Conservation (phyloP, 371 early-diverging fungal species). For the Actinomortierella wolfii region DNA sequence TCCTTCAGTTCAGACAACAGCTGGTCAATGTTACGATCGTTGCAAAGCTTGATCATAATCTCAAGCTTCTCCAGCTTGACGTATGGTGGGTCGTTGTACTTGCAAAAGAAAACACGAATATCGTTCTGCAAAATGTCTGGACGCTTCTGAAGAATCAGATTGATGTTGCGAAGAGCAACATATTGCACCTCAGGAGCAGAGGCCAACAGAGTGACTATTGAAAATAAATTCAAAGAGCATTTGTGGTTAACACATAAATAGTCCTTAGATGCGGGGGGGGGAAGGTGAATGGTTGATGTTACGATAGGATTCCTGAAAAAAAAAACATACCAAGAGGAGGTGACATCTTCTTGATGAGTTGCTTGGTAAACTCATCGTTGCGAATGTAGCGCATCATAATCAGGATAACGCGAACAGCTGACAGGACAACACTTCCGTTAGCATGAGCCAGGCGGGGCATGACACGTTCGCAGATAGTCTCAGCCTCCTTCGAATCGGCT, state of each 20-base stretch:
- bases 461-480: slow-evolving; percentile 89
- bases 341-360: slow-evolving; percentile 80
- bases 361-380: slow-evolving; percentile 70
- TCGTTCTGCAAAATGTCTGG: slow-evolving; percentile 90
- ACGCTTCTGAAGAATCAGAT: slow-evolving; percentile 91
- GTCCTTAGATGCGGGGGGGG: no score
- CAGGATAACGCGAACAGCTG: slow-evolving; percentile 87
- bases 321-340: slow-evolving; percentile 79
- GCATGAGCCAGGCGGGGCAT: slow-evolving; percentile 95
- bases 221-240: background rate
- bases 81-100: slow-evolving; percentile 98
- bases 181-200: slow-evolving; percentile 95
- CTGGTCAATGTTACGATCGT: slow-evolving; percentile 85
- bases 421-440: slow-evolving; percentile 94
- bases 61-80: slow-evolving; percentile 97
- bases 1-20: slow-evolving; percentile 93
- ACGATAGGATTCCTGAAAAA: background rate
- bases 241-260: background rate
- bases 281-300: no score
- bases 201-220: slow-evolving; percentile 84
- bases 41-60: slow-evolving; percentile 88
- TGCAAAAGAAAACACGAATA: slow-evolving; percentile 96
- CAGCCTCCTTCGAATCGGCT: slow-evolving; percentile 85
- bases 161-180: slow-evolving; percentile 94
- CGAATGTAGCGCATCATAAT: slow-evolving; percentile 90